These are phyloP conservation scores for Termitomyces sp. DNA, from an alignment of 768 basidiomycete species.

Conservation along the genomic window DNA sequence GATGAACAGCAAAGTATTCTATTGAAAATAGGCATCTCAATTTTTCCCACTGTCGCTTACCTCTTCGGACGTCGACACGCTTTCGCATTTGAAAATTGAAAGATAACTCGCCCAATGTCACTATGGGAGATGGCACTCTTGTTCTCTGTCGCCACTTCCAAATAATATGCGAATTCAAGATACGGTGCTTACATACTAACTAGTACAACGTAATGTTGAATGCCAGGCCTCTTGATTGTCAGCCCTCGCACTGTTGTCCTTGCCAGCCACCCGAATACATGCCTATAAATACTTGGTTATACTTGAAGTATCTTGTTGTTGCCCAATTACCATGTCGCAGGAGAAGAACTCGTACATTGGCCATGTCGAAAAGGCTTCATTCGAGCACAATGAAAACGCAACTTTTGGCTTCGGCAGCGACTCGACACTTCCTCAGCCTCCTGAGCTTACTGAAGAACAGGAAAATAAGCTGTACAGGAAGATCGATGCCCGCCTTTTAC, in stretches of 20 bases:
- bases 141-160: too few species aligned
- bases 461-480: conserved; percentile 56
- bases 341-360: conserved; percentile 11
- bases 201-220: too few species aligned
- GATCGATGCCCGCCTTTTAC: conserved; percentile 55
- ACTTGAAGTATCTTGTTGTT: too few species aligned
- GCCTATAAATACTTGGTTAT: background rate
- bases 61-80: too few species aligned
- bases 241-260: background rate
- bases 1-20: too few species aligned
- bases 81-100: too few species aligned
- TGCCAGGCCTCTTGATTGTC: background rate
- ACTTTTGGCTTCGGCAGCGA: conserved; percentile 42
- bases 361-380: conserved; percentile 15
- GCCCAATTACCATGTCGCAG: conserved; percentile 9
- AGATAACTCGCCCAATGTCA: too few species aligned
- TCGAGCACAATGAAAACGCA: conserved; percentile 12
- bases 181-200: too few species aligned
- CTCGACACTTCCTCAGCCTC: conserved; percentile 40
- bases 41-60: too few species aligned
- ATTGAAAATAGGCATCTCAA: too few species aligned
- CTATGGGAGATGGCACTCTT: too few species aligned
- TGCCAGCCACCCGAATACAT: background rate
- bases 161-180: too few species aligned
- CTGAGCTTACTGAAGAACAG: conserved; percentile 40